Evolutionary conservation across 2,329 filamentous ascomycete species (phyloP), one percentile per base, ranked within the genome.

Genomic region (Aspergillus unguis): DNA sequence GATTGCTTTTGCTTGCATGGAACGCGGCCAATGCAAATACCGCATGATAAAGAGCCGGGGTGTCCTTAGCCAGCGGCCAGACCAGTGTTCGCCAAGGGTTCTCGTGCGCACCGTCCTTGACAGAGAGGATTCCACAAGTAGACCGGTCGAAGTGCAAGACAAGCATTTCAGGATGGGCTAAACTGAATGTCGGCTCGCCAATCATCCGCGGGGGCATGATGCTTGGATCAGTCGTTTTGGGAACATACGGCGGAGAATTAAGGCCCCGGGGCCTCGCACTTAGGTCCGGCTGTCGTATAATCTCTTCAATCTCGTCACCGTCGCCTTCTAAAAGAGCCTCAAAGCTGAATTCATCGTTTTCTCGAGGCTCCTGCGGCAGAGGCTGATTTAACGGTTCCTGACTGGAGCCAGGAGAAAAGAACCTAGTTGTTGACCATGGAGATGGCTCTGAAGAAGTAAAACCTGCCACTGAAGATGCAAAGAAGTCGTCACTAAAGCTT

Each of bases 11-110:
- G 23, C 80, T 81, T 9, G 80, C 81, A 63, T 88, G 86, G 61
- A 88, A 88, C 1, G 84, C 84, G 1, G 85, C 84, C 76, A 89
- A 81, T 3, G 85, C 84, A 38, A 82, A 80, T 49, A 88, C 79
- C 3, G 86, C 85, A 71, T 88, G 83, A 58, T 84, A 85, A 33
- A 89, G 71, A 2, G 85, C 85, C 2, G 84, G 82, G 3, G 80
- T 85, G 44, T 84, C 77, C 58, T 77, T 77, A 3, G 85, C 83
- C 44, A 89, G 69, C 1, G 86, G 85, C 84, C 85, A 87, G n/a
- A 89, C 75, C 42, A 86, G 73, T 5, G 80, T 87, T 28, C 85
- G 78, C 86, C 86, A 89, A 2, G 85, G 85, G 62, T 88, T 89
- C 60, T 88, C 86, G 1, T 77, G 81, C 5, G 79, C 77, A 0